A percentile compares a stretch with the other conserved stretches of the same genome.
Conservation (phyloP, 1,284 basidiomycete genomes). For the Marasmius oreades region DNA sequence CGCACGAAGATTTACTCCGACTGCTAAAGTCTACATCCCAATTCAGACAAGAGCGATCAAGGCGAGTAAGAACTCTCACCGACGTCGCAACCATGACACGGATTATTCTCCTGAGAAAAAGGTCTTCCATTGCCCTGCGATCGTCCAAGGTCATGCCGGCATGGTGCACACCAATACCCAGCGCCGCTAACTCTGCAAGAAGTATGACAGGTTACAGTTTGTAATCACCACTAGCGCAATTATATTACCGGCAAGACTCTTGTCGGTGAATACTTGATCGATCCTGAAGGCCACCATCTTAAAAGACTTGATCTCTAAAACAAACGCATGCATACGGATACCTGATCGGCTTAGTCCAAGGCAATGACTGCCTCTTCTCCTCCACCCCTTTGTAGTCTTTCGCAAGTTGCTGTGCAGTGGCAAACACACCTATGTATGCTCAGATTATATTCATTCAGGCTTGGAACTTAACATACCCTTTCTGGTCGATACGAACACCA, state of each 20-base stretch:
- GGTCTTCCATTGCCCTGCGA: constrained; percentile 63
- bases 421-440: constrained; percentile 49
- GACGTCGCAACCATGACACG: constrained; percentile 72
- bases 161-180: constrained; percentile 84
- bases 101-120: constrained; percentile 66
- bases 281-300: constrained; percentile 35
- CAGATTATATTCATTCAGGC: background rate
- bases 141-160: constrained; percentile 79
- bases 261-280: constrained; percentile 55
- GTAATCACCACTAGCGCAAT: background rate
- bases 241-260: constrained; percentile 52
- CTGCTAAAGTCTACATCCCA: constrained; percentile 69
- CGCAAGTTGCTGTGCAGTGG: constrained; percentile 71
- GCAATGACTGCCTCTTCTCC: constrained; percentile 46
- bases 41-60: constrained; percentile 3
- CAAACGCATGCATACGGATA: constrained; percentile 28
- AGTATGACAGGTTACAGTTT: background rate
- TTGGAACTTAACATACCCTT: constrained; percentile 52
- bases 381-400: constrained; percentile 66
- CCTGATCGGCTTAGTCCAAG: constrained; percentile 62
- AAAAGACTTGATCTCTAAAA: background rate
- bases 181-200: constrained; percentile 48
- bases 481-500: constrained; percentile 85
- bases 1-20: constrained; percentile 85
- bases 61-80: constrained; percentile 35